Evolutionary conservation across 2,329 filamentous ascomycete genomes (phyloP), one percentile per base, ranked within the genome.

Genomic region (Colletotrichum siamense): DNA sequence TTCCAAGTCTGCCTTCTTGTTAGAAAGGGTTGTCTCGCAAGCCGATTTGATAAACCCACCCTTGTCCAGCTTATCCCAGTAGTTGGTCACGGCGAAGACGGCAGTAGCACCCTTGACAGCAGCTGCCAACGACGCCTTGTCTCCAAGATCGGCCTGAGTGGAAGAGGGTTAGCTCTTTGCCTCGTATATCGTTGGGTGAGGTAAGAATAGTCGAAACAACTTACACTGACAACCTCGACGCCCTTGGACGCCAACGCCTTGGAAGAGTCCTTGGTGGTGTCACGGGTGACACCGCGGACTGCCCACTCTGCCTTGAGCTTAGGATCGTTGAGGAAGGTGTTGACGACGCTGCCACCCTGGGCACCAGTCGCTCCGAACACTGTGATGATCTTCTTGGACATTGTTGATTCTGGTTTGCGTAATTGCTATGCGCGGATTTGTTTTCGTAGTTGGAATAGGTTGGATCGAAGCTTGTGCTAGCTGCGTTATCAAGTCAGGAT

Each of bases 281-380:
- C 85, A 63, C 92, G 89, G 3, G 91, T 91, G 24, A 93, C 85
- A 63, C 86, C 92, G 34, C 91, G 89, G 52, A 93, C 84, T 7
- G 84, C 81, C 85, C 88, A 92, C 55, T 86, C 81, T 61, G 86
- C 83, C n/a, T 84, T 85, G 2, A 90, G 83, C 64, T 86, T 83
- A 0, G 88, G 72, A 63, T 85, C 83, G 49, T 79, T 79, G 55
- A 85, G 78, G 77, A 85, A 85, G 5, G 82, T 79, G 85, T 83
- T 28, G 67, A 91, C 88, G 62, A 93, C 86, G 10, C 89, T 90
- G 77, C 89, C 88, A 65, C 92, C 92, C 83, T 94, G 92, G 75
- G 89, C 88, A 74, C 91, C 91, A 22, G 91, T 93, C 59, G 91
- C 89, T 32, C 91, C 91, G 79, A 92, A 89, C 15, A 93, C 86